Percentiles rank a stretch among this genome's conserved stretches.
Conservation (phyloP, 2,329 filamentous ascomycete genomes). For the Aschersonia sp. region DNA sequence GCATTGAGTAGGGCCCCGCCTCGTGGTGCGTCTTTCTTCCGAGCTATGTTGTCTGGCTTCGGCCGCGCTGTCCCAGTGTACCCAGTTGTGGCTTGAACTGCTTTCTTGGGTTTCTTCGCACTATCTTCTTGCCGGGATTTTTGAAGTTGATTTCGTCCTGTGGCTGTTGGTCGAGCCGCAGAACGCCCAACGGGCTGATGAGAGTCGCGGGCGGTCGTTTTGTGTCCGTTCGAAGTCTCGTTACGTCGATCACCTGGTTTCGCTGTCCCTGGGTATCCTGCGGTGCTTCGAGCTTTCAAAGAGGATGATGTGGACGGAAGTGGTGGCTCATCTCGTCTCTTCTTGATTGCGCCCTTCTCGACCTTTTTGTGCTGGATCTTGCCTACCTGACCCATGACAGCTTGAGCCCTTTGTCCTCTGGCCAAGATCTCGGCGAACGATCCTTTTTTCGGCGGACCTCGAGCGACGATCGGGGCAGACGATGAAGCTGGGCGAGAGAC, state of each 20-base stretch:
- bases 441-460: slow-evolving; percentile 50
- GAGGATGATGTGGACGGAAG: slow-evolving; percentile 1
- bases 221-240: slow-evolving; percentile 8
- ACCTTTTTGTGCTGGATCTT: slow-evolving; percentile 64
- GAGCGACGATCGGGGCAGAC: slow-evolving; percentile 18
- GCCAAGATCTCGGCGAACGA: slow-evolving; percentile 64
- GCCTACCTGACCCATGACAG: slow-evolving; percentile 45
- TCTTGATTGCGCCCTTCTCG: slow-evolving; percentile 45
- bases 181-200: slow-evolving; percentile 1
- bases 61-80: slow-evolving; percentile 52
- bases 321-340: slow-evolving; percentile 27
- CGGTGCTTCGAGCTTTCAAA: slow-evolving; percentile 6
- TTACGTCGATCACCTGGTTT: slow-evolving; percentile 12
- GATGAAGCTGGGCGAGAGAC: slow-evolving; percentile 8
- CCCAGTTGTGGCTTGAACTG: slow-evolving; percentile 46
- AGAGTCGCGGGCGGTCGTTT: slow-evolving; percentile 1
- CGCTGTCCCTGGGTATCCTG: slow-evolving; percentile 17
- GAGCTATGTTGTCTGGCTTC: slow-evolving; percentile 22
- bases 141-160: slow-evolving; percentile 7
- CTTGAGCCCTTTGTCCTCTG: slow-evolving; percentile 52
- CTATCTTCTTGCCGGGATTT: slow-evolving; percentile 19
- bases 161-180: slow-evolving; percentile 1
- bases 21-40: slow-evolving; percentile 19
- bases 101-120: slow-evolving; percentile 48
- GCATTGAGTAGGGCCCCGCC: slow-evolving; percentile 26